Conservation (phyloP, 306 rosid genomes). For the Acacia crassicarpa region DNA sequence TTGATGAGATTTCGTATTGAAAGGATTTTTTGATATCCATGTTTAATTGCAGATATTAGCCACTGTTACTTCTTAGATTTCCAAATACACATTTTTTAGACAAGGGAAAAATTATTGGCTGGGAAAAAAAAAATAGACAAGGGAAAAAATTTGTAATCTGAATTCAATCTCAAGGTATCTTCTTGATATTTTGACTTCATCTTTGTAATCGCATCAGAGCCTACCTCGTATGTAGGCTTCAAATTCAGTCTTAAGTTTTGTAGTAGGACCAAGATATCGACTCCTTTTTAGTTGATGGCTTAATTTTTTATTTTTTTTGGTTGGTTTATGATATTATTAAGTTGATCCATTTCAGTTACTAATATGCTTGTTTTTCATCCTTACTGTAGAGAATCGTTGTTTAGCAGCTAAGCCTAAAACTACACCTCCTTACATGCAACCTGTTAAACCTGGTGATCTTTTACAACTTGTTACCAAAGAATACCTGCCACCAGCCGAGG, state of each 20-base stretch:
- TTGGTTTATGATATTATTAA: neutral
- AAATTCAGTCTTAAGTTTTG: neutral
- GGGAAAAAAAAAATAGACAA: neutral
- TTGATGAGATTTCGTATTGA: neutral
- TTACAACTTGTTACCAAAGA: neutral
- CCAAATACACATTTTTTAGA: neutral
- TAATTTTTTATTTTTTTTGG: neutral
- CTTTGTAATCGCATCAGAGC: neutral
- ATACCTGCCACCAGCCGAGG: conserved; percentile 55
- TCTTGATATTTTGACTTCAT: neutral
- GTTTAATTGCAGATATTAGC: neutral
- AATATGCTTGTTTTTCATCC: conserved; percentile 25
- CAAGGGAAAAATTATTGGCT: neutral
- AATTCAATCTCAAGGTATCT: neutral
- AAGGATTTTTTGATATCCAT: neutral
- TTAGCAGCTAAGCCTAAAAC: conserved; percentile 18
- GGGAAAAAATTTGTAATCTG: neutral
- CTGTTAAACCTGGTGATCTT: conserved; percentile 47
- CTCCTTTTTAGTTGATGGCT: neutral
- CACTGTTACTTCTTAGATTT: neutral
- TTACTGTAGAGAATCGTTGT: conserved; percentile 66
- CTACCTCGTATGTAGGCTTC: neutral
- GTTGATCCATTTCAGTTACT: conserved; percentile 5
- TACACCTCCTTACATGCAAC: conserved; percentile 53
- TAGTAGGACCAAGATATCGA: neutral